Base-by-base conservation (phyloP, 257 asterid genomes). In the Gynochthodes officinalis region DNA sequence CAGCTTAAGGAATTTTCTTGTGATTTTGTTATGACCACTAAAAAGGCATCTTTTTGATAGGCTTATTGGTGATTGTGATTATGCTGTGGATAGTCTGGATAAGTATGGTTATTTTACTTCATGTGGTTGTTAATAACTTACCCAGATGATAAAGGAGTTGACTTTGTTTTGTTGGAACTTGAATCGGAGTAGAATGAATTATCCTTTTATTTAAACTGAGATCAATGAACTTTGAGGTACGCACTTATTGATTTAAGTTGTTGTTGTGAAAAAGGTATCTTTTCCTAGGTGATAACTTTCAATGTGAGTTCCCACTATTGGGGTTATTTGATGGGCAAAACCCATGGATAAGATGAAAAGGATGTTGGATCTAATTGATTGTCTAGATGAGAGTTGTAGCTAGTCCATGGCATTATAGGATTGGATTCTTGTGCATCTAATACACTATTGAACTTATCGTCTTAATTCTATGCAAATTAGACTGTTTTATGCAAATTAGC, bases 1-100 rank as follows among this genome's bases (percentile, higher is more conserved):
- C 30, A 14, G 43, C 78, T 75, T 49, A 32, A 33, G 66, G 67
- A 58, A 44, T 33, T 67, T 67, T 28, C 19, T 64, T 49, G 27
- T 49, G 58, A 28, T 76, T 2, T 70, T 37, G 50, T 19, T 42
- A 37, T 58, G 6, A 68, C 63, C 54, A 60, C 62, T 30, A 30
- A 1, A 59, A 75, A 58, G 18, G 18, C 37, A 35, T 33, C 35
- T 19, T 49, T 11, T 69, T 11, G n/a, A 59, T 44, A 8, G 32
- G 21, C 40, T 33, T 7, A 6, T 16, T n/a, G 12, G 33, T 69
- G 19, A 69, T 52, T 28, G 64, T 59, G 8, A 4, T 30, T 14
- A 11, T 30, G n/a, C 42, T 28, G 25, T 52, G 10, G 63, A 33
- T 48, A 46, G 30, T 59, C 32, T 49, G 49, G 8, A 14, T n/a